Base-by-base conservation (phyloP, 116 monocot genomes). In the Cymodocea nodosa region DNA sequence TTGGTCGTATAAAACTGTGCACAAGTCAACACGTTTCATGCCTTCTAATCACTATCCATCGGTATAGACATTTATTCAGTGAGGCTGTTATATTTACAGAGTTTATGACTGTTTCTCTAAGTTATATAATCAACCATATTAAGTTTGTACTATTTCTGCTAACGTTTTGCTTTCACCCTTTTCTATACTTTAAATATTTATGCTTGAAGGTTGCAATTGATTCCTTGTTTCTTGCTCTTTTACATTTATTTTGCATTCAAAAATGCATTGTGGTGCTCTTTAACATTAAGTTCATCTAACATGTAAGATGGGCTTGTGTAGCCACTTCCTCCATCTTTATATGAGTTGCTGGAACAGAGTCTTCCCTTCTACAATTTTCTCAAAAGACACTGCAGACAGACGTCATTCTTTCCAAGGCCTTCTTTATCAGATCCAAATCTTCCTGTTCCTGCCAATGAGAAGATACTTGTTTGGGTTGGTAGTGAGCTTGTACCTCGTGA, bases 311-410 rank as follows among this genome's bases (percentile, higher is more conserved):
- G 6, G 44, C 8, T 44, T 12, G 12, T 44, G 5, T 39, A 61
- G 85, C 73, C 77, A 55, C 83, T 95, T 72, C 85, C 90, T 50
- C 50, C 60, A 67, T 56, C 56, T 8, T 60, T 87, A 13, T 95
- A 90, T 83, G 87, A 78, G 13, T 74, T 95, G 69, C 69, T 95
- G 49, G 90, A 95, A 71, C 85, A 85, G 80, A 83, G 77, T 65
- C 73, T 95, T 67, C 95, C 95, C n/a, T 90, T 95, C 78, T 95
- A 95, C 85, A 85, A 85, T 69, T 44, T 90, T 60, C 85, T 95
- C 19, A 87, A 73, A 67, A 66, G 63, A 20, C 77, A 83, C 51
- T 71, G 62, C 60, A 81, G 75, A 65, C 70, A 50, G 76, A 73
- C 18, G 49, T 37, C 64, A 63, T 80, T 77, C 35, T 72, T 83